Evolutionary conservation across 2,329 filamentous ascomycete genomes (phyloP), one percentile per base, ranked within the genome.

Genomic region (Diplodia scrobiculata): DNA sequence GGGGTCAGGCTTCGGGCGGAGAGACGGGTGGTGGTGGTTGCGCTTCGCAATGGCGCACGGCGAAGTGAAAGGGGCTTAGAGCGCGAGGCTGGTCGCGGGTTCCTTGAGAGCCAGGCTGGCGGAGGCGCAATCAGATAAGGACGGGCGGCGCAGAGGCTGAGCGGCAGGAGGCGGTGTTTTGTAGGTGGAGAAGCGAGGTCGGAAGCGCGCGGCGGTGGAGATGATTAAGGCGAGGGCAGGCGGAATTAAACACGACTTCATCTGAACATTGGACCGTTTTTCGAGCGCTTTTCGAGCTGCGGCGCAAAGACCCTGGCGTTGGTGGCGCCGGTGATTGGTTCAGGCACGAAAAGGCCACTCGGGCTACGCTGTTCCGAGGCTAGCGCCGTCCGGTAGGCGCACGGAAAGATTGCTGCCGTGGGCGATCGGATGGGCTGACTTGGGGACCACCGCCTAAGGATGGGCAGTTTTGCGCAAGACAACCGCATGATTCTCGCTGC

Each of bases 171-270:
- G 45, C 41, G 29, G 58, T 51, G 21, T 62, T 62, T 50, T 62
- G 45, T 50, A 62, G 58, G 58, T 29, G 58, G 58, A 62, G 58
- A 62, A 62, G 58, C 58, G 27, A 34, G 58, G 32, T 45, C 41
- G 45, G 55, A 50, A n/a, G 58, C 25, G 27, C 25, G 14, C 25
- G 41, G 58, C 38, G 54, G 36, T 50, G 58, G 45, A 19, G 38
- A 34, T 21, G 45, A 45, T n/a, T n/a, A n/a, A n/a, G n/a, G n/a
- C 17, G n/a, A n/a, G 36, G 36, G 36, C 36, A 17, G 36, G 41
- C 41, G 17, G 41, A 45, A 45, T 45, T 45, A 45, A 45, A 45
- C 41, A 10, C 9, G n/a, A 45, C 41, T 45, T 13, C 41, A 45
- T 45, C n/a, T 45, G 41, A 45, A 45, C 41, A 45, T 9, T 45